These are phyloP conservation scores for Pulveroboletus ravenelii DNA, from an alignment of 768 basidiomycete species.

Conservation along the genomic window DNA sequence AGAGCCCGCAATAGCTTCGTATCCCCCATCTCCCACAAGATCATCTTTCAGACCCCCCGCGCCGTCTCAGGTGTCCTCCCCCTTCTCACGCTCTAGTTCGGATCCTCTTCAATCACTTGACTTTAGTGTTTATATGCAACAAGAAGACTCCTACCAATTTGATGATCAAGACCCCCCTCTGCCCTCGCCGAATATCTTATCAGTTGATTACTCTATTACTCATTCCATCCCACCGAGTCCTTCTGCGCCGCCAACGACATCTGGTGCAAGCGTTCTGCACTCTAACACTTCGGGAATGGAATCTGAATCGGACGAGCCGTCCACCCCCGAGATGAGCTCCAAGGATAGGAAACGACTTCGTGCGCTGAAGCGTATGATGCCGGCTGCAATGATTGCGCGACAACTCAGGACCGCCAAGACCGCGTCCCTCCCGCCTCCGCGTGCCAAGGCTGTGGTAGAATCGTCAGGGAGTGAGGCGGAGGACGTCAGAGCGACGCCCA, in stretches of 20 bases:
- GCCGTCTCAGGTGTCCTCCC: conserved; percentile 8
- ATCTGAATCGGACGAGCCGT: conserved; percentile 19
- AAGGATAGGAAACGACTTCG: conserved; percentile 35
- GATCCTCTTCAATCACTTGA: conserved; percentile 6
- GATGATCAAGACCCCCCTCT: conserved; percentile 3
- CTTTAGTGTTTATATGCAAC: conserved; percentile 12
- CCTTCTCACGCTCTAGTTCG: conserved; percentile 2
- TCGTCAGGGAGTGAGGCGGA: conserved; percentile 31
- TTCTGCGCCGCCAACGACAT: conserved; percentile 15
- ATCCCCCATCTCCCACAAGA: conserved; percentile 3
- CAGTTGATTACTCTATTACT: neutral
- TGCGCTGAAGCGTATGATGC: conserved; percentile 48
- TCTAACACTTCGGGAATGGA: conserved; percentile 15
- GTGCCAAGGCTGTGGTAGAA: conserved; percentile 4
- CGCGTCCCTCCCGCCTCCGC: conserved; percentile 11
- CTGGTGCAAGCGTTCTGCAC: conserved; percentile 10
- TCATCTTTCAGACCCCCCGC: neutral
- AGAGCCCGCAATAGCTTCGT: conserved; percentile 9
- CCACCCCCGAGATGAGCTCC: conserved; percentile 17
- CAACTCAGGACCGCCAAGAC: conserved; percentile 20
- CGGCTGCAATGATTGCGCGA: conserved; percentile 45
- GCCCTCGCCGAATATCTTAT: conserved; percentile 5
- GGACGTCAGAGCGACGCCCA: conserved; percentile 43
- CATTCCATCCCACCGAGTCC: conserved; percentile 14
- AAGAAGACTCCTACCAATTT: conserved; percentile 12